These are phyloP conservation scores for Mortierella antarctica DNA, from an alignment of 192 early-diverging fungal species.

Conservation along the genomic window DNA sequence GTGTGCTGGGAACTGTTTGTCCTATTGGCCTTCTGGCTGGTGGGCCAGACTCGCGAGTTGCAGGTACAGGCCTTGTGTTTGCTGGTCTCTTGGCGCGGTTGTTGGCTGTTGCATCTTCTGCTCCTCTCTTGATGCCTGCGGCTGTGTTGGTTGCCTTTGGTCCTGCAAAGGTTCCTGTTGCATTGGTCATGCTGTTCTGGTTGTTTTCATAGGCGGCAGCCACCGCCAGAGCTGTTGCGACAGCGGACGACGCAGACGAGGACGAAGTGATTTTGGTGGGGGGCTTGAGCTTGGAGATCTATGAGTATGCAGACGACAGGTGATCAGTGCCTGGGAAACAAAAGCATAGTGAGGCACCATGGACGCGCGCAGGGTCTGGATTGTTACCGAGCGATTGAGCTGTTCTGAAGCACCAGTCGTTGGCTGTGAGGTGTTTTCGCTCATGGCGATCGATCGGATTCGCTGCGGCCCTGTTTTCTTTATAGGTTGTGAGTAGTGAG, in stretches of 20 bases:
- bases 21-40: background rate
- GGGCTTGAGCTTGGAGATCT: constrained; percentile 45
- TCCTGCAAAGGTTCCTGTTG: background rate
- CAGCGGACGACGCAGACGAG: constrained; percentile 23
- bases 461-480: no score
- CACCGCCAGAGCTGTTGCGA: constrained; percentile 37
- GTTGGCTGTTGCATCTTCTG: constrained; percentile 12
- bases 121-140: constrained; percentile 19
- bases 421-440: no score
- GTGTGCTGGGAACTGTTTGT: background rate
- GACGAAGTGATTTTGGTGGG: constrained; percentile 38
- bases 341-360: background rate
- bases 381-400: constrained; percentile 32
- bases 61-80: background rate
- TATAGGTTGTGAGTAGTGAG: no score
- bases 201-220: constrained; percentile 25
- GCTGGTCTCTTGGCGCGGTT: constrained; percentile 11
- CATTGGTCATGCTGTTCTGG: constrained; percentile 9
- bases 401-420: background rate
- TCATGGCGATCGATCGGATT: no score
- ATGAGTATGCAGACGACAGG: background rate
- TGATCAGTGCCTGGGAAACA: background rate
- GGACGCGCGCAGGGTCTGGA: background rate
- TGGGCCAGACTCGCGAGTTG: background rate
- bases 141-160: background rate